Percentiles rank a stretch among this genome's conserved stretches.
These are phyloP conservation scores for Alternaria incomplexa DNA, from an alignment of 2,329 filamentous ascomycete genomes.

Conservation along the genomic window DNA sequence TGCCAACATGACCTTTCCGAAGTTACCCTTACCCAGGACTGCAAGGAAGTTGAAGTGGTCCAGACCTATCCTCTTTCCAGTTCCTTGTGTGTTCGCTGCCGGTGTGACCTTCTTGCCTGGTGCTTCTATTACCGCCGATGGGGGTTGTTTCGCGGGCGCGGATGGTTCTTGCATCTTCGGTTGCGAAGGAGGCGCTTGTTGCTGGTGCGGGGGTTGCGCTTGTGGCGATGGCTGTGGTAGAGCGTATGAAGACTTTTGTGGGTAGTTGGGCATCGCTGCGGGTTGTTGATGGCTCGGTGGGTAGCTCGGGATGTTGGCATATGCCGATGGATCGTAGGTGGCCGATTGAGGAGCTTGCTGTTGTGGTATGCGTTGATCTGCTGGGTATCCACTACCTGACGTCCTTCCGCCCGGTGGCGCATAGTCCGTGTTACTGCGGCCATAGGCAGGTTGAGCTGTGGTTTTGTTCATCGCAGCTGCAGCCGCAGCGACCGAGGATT, in stretches of 20 bases:
- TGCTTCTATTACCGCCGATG: slow-evolving; percentile 40
- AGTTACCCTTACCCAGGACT: slow-evolving; percentile 97
- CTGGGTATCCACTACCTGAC: slow-evolving; percentile 45
- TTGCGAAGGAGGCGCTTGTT: slow-evolving; percentile 55
- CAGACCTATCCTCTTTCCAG: slow-evolving; percentile 84
- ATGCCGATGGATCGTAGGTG: slow-evolving; percentile 79
- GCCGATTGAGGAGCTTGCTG: slow-evolving; percentile 58
- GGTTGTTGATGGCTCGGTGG: slow-evolving; percentile 41
- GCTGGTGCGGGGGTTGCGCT: slow-evolving; percentile 58
- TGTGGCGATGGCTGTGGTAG: slow-evolving; percentile 54
- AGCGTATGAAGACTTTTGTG: slow-evolving; percentile 45
- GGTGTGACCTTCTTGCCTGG: slow-evolving; percentile 66
- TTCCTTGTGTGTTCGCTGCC: slow-evolving; percentile 71
- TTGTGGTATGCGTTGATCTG: slow-evolving; percentile 50
- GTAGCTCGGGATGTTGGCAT: slow-evolving; percentile 60
- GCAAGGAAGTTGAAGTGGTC: slow-evolving; percentile 99
- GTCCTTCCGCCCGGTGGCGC: slow-evolving; percentile 37
- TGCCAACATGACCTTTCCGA: slow-evolving; percentile 99
- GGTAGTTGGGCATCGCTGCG: slow-evolving; percentile 36
- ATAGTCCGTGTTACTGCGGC: slow-evolving; percentile 54
- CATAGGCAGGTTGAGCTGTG: slow-evolving; percentile 51
- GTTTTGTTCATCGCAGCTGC: slow-evolving; percentile 55
- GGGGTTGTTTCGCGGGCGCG: slow-evolving; percentile 42
- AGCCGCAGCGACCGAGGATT: slow-evolving; percentile 55
- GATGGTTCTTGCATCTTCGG: slow-evolving; percentile 33